A percentile compares a stretch with the other conserved stretches of the same genome.
phyloP scores from a whole-genome alignment of 805 yeast species.

The Soucietia sequanensis region DNA sequence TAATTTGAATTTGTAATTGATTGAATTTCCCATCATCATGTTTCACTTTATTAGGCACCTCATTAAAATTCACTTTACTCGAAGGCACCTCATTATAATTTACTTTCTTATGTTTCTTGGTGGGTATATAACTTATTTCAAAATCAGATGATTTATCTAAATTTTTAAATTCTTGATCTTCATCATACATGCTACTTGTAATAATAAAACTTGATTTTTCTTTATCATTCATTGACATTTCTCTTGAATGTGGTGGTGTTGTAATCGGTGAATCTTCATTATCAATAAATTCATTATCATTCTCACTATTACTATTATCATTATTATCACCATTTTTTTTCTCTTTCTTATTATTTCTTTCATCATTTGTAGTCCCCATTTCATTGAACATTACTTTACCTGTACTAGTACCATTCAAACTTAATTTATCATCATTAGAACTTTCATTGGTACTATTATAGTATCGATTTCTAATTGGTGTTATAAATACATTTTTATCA shows the following conservation, averaged over 20 bases:
- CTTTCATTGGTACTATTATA: too few relatives aligned
- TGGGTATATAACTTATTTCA: conserved; percentile 13
- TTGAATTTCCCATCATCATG: conserved; percentile 2
- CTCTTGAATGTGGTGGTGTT: conserved; percentile 1
- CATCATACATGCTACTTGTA: too few relatives aligned
- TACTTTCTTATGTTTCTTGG: conserved; percentile 1
- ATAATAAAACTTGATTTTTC: conserved; percentile 15
- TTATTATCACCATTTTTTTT: conserved; percentile 2
- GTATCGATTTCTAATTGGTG: conserved; percentile 9
- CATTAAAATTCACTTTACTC: not conserved
- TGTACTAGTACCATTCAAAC: conserved; percentile 11
- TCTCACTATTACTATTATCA: not conserved
- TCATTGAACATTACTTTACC: conserved; percentile 6
- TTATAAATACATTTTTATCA: conserved; percentile 6
- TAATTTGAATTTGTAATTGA: conserved; percentile 7
- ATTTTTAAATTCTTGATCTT: too few relatives aligned
- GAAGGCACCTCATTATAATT: not conserved
- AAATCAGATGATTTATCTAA: conserved; percentile 31
- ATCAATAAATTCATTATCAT: not conserved
- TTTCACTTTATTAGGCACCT: not conserved
- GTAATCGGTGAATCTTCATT: conserved; percentile 1
- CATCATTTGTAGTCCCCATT: conserved; percentile 1
- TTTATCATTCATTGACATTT: conserved; percentile 10
- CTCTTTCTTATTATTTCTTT: conserved; percentile 2
- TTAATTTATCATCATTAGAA: conserved; percentile 15